phyloP scores from a whole-genome alignment of 1,139 yeast species.

The Taiozyma sp. region DNA sequence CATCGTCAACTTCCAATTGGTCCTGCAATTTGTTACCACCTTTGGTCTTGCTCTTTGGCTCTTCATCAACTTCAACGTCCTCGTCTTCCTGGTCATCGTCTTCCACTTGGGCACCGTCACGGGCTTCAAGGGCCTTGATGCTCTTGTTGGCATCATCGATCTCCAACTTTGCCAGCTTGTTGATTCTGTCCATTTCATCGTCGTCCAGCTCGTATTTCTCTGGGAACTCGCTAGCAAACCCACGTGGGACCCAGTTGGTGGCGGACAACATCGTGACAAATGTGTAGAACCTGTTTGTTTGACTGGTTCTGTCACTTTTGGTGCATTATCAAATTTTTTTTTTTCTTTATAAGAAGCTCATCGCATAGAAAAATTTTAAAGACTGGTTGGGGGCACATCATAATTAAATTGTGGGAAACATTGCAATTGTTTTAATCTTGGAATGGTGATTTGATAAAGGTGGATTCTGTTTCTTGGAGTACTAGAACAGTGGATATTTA shows the following conservation, averaged over 20 bases:
- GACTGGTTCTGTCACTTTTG: neutral
- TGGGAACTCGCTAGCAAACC: constrained; percentile 91
- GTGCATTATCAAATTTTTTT: neutral
- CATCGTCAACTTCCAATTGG: constrained; percentile 69
- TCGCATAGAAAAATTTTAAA: constrained; percentile 4
- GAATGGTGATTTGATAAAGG: no score
- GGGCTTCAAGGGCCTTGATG: constrained; percentile 35
- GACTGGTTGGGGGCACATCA: no score
- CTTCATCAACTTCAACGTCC: constrained; percentile 12
- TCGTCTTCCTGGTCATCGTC: constrained; percentile 18
- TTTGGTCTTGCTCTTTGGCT: constrained; percentile 6
- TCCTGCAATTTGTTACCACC: constrained; percentile 30
- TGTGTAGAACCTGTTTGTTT: neutral
- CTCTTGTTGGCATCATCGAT: constrained; percentile 70
- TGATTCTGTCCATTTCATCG: constrained; percentile 88
- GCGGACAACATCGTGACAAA: constrained; percentile 73
- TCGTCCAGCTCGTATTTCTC: constrained; percentile 85
- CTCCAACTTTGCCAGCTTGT: constrained; percentile 79
- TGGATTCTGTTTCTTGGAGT: no score
- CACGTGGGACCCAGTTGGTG: constrained; percentile 94
- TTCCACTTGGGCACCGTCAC: constrained; percentile 23
- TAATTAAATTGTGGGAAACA: no score
- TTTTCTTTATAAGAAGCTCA: constrained; percentile 4
- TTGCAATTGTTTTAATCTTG: no score
- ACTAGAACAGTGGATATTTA: no score